A percentile compares a stretch with the other conserved stretches of the same genome.
These are phyloP conservation scores for Cutaneotrichosporon daszewskae DNA, from an alignment of 1,284 basidiomycete species.

Conservation along the genomic window DNA sequence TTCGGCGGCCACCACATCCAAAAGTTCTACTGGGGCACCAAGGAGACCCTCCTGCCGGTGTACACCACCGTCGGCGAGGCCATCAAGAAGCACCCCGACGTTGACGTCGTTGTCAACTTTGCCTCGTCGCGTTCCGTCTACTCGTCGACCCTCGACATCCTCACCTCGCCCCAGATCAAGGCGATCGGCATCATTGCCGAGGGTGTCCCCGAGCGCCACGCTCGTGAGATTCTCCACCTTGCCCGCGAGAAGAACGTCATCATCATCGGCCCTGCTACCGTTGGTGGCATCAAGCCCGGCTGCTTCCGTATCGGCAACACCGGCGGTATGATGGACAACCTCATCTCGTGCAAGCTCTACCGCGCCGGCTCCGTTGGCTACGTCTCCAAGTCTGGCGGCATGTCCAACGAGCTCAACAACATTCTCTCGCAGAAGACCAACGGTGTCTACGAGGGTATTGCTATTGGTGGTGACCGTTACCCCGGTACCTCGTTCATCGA, in stretches of 20 bases:
- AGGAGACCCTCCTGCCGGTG: constrained; percentile 95
- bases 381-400: constrained; percentile 98
- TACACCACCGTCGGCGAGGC: constrained; percentile 93
- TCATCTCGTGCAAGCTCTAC: constrained; percentile 97
- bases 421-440: constrained; percentile 96
- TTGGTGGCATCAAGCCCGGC: constrained; percentile 99
- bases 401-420: constrained; percentile 99
- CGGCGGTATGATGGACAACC: constrained; percentile 99
- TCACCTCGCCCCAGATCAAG: constrained; percentile 67
- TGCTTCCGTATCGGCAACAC: constrained; percentile 99
- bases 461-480: constrained; percentile 98
- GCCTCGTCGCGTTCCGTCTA: constrained; percentile 92
- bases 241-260: constrained; percentile 81
- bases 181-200: constrained; percentile 94
- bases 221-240: constrained; percentile 88
- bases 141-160: constrained; percentile 85
- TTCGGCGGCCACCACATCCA: constrained; percentile 99
- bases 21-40: constrained; percentile 99
- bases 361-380: constrained; percentile 95
- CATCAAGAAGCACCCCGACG: constrained; percentile 90
- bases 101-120: constrained; percentile 98
- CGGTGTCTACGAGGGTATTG: constrained; percentile 99
- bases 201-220: constrained; percentile 96
- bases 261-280: constrained; percentile 97
- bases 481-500: constrained; percentile 98